Percentiles rank a stretch among this genome's conserved stretches.
phyloP scores from a whole-genome alignment of 176 grass and related monocot genomes.

The Alopecurus myosuroides region DNA sequence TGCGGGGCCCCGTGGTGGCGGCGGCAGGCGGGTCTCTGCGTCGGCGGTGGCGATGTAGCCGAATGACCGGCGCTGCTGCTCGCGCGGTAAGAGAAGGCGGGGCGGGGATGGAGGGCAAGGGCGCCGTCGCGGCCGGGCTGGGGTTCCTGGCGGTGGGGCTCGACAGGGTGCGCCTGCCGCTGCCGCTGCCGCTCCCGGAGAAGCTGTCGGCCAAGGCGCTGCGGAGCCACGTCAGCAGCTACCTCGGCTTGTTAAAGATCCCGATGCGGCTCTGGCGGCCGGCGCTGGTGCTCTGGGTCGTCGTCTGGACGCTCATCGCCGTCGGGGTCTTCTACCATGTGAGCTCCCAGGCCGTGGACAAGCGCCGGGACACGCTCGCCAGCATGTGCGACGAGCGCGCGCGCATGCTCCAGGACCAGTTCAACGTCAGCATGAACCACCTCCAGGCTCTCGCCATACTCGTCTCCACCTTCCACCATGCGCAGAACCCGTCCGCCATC shows the following conservation, averaged over 20 bases:
- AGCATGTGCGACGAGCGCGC: slow-evolving; percentile 96
- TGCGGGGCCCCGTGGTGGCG: neutral
- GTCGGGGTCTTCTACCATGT: slow-evolving; percentile 18
- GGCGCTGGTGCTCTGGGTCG: slow-evolving; percentile 49
- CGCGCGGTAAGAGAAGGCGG: neutral
- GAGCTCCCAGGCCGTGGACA: slow-evolving; percentile 36
- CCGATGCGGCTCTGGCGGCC: slow-evolving; percentile 21
- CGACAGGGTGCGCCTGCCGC: slow-evolving; percentile 21
- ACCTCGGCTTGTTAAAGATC: slow-evolving; percentile 1
- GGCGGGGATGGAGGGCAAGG: slow-evolving; percentile 32
- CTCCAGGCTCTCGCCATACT: slow-evolving; percentile 95
- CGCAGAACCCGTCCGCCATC: slow-evolving; percentile 75
- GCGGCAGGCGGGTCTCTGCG: neutral
- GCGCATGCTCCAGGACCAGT: slow-evolving; percentile 98
- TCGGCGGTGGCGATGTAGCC: slow-evolving; percentile 29
- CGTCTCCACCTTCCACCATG: slow-evolving; percentile 92
- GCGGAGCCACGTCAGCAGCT: slow-evolving; percentile 46
- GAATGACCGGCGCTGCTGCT: neutral
- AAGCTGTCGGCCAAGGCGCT: slow-evolving; percentile 47
- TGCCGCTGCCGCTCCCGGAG: slow-evolving; percentile 28
- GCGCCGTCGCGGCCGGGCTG: slow-evolving; percentile 1
- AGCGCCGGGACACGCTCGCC: slow-evolving; percentile 61
- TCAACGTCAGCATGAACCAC: slow-evolving; percentile 99
- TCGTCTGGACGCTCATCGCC: slow-evolving; percentile 12
- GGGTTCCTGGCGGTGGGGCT: slow-evolving; percentile 29